Conservation (phyloP, 768 basidiomycete genomes). For the Saitozyma podzolica region DNA sequence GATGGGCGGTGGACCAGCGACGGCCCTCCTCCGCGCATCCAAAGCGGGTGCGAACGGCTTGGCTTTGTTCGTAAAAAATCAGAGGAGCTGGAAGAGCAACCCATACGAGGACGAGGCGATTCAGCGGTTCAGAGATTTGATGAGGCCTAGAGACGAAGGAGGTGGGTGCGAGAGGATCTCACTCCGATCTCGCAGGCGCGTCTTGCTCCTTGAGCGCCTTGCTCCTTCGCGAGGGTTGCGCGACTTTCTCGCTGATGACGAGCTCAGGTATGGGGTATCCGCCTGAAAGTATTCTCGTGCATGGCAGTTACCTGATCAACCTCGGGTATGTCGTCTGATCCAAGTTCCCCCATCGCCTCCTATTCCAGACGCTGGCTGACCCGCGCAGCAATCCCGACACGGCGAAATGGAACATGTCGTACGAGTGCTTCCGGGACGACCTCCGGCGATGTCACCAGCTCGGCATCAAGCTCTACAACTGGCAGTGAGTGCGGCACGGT, state of each 20-base stretch:
- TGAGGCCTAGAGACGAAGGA: not conserved
- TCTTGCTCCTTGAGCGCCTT: too few relatives aligned
- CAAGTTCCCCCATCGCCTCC: not conserved
- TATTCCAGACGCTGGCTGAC: not conserved
- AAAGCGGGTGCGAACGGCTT: slow-evolving; percentile 76
- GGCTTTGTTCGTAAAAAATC: slow-evolving; percentile 80
- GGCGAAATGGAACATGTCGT: slow-evolving; percentile 47
- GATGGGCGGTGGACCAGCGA: slow-evolving; percentile 75
- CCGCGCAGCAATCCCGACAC: slow-evolving; percentile 62
- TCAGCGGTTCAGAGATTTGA: slow-evolving; percentile 13
- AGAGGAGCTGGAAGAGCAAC: slow-evolving; percentile 74
- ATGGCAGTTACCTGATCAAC: slow-evolving; percentile 83
- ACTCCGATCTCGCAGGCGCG: not conserved
- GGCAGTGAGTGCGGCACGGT: slow-evolving; percentile 67
- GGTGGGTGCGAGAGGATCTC: slow-evolving; percentile 24
- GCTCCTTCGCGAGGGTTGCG: not conserved
- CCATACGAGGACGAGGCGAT: slow-evolving; percentile 62
- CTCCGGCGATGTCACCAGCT: slow-evolving; percentile 73
- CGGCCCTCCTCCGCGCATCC: slow-evolving; percentile 69
- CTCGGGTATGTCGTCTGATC: slow-evolving; percentile 56
- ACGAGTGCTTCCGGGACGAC: slow-evolving; percentile 77
- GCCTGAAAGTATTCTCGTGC: slow-evolving; percentile 68
- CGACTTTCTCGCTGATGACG: not conserved
- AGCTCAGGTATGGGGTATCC: slow-evolving; percentile 61
- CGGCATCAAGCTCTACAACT: slow-evolving; percentile 74